phyloP scores from a whole-genome alignment of 2,329 filamentous ascomycete genomes.

The Fusarium sp. region DNA sequence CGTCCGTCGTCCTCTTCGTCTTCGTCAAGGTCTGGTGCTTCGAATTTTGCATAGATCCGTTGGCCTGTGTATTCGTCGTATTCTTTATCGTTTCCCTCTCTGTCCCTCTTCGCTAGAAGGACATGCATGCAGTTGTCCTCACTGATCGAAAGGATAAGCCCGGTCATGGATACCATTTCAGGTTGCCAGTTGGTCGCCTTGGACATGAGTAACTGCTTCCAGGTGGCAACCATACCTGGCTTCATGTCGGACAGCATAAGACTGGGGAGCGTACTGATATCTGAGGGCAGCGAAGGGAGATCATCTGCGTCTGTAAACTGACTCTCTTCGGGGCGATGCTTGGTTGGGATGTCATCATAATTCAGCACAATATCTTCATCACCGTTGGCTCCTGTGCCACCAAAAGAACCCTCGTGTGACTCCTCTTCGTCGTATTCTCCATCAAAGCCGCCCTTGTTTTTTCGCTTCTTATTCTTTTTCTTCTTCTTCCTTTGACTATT shows the following conservation, averaged over 20 bases:
- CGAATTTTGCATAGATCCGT: slow-evolving; percentile 81
- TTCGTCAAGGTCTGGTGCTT: slow-evolving; percentile 72
- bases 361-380: slow-evolving; percentile 54
- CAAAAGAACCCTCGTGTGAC: slow-evolving; percentile 1
- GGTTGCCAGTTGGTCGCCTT: slow-evolving; percentile 75
- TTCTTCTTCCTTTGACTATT: slow-evolving; percentile 50
- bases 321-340: slow-evolving; percentile 51
- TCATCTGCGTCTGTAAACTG: slow-evolving; percentile 68
- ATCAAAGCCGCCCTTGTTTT: slow-evolving; percentile 34
- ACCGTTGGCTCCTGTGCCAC: slow-evolving; percentile 12
- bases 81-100: slow-evolving; percentile 66
- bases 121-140: slow-evolving; percentile 67
- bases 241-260: slow-evolving; percentile 62
- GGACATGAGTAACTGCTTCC: slow-evolving; percentile 73
- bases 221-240: slow-evolving; percentile 74
- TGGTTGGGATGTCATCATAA: slow-evolving; percentile 52
- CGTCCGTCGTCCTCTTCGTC: slow-evolving; percentile 71
- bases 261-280: slow-evolving; percentile 64
- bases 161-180: slow-evolving; percentile 72
- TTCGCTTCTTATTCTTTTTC: slow-evolving; percentile 57
- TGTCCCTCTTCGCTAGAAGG: slow-evolving; percentile 76
- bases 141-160: slow-evolving; percentile 68
- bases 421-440: slow-evolving; percentile 24
- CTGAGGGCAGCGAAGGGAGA: slow-evolving; percentile 70
- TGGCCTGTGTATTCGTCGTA: slow-evolving; percentile 77